Base-by-base conservation (phyloP, 257 asterid species). In the Gentiana macrophylla region DNA sequence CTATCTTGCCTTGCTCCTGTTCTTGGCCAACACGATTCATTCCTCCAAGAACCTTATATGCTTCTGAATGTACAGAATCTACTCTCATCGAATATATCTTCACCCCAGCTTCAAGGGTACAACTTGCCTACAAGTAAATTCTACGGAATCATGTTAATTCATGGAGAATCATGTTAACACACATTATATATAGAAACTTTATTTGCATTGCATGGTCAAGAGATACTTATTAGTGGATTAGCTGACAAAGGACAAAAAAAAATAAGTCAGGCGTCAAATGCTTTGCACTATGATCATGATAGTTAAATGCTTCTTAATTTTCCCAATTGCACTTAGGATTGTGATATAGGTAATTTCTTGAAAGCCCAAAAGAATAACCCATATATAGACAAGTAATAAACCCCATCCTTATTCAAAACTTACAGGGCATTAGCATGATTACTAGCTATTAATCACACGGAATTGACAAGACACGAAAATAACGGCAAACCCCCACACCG, bases 101-200 rank as follows among this genome's bases (percentile, higher is more conserved):
- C 64, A 85, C 97, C 67, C 98, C 98, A 70, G 97, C 98, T 74
- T 92, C 97, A 61, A 92, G 97, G 34, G 97, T 88, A 75, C 97
- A 88, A 67, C 98, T 92, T 32, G 98, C 98, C 98, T 91, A 65
- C 69, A 68, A 64, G 55, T 56, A 37, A 50, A 13, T 15, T n/a
- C 52, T 38, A 12, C 37, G 10, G 34, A 13, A 37, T 46, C 46
- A 32, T 6, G 52, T 12, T 6, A 32, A 4, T 41, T 7, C 46
- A 41, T 5, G 1, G 5, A 41, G 46, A 7, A 24, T 24, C 3
- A 15, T 3, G 6, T 37, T 13, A 37, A 50, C 32, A 35, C 9
- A 15, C 49, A 24, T 24, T 24, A 24, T 24, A 24, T 24, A 44
- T 45, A 3, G n/a, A 2, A 57, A 45, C 34, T 37, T 9, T 44